These are phyloP conservation scores for Polychaeton citri DNA, from an alignment of 2,329 filamentous ascomycete genomes.

Conservation along the genomic window DNA sequence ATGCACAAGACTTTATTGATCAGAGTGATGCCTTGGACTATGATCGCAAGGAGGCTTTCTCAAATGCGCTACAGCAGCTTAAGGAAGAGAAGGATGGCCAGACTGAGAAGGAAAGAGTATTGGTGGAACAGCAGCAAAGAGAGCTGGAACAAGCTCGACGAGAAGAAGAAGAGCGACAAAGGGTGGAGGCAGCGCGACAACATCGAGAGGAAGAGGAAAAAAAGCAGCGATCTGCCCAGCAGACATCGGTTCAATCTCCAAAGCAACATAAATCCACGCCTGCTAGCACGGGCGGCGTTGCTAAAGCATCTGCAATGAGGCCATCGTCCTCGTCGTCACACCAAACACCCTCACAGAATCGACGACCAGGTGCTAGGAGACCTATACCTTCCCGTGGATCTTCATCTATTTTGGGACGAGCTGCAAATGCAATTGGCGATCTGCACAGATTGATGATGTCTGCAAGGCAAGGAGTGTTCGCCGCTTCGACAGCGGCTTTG, in stretches of 20 bases:
- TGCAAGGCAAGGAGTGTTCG: conserved; percentile 39
- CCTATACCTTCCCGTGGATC: conserved; percentile 13
- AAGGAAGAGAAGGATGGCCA: conserved; percentile 70
- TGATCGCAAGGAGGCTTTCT: conserved; percentile 76
- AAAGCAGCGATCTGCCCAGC: not conserved
- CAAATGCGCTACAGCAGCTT: conserved; percentile 71
- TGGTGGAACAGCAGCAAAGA: conserved; percentile 34
- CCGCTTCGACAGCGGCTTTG: conserved; percentile 31
- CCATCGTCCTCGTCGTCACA: not conserved
- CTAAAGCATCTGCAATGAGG: not conserved
- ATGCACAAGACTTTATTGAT: conserved; percentile 79
- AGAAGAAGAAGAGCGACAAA: conserved; percentile 25
- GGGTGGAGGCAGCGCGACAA: conserved; percentile 17
- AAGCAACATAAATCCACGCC: not conserved
- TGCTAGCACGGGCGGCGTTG: not conserved
- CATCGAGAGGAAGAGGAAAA: conserved; percentile 21
- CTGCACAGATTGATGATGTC: conserved; percentile 25
- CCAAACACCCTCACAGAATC: conserved; percentile 10
- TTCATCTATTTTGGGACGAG: conserved; percentile 5
- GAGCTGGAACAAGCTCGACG: conserved; percentile 23
- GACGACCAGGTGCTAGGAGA: conserved; percentile 6
- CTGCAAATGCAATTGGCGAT: conserved; percentile 25
- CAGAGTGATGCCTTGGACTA: conserved; percentile 82
- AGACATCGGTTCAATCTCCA: not conserved
- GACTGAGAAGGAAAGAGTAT: conserved; percentile 49